Percentiles rank a stretch among this genome's conserved stretches.
Evolutionary conservation across 257 asterid genomes (phyloP).

Genomic region (Solanum rostratum): DNA sequence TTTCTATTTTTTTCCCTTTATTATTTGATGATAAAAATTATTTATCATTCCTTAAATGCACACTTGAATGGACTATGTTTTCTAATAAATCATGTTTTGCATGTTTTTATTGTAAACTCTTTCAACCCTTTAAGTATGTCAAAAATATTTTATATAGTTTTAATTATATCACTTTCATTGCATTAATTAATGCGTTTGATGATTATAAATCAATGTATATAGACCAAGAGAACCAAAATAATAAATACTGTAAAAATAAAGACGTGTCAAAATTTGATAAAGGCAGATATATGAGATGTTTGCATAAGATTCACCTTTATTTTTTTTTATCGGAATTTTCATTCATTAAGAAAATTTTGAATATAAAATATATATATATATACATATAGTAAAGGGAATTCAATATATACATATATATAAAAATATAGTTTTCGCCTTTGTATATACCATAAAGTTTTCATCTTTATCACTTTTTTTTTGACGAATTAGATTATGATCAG

Average conservation of each 20-base stretch:
- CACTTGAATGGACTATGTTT: not conserved
- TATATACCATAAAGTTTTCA: too few relatives aligned
- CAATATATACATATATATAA: too few relatives aligned
- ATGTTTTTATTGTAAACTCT: not conserved
- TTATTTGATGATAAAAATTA: too few relatives aligned
- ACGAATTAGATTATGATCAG: too few relatives aligned
- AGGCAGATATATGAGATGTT: not conserved
- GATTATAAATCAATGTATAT: not conserved
- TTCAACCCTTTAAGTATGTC: not conserved
- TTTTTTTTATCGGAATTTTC: too few relatives aligned
- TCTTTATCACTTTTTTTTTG: too few relatives aligned
- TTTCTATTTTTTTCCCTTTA: too few relatives aligned
- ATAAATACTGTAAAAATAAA: not conserved
- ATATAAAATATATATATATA: too few relatives aligned
- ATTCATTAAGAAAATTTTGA: too few relatives aligned
- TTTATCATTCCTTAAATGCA: not conserved
- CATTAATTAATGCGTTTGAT: not conserved
- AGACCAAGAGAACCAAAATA: not conserved
- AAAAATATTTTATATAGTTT: not conserved
- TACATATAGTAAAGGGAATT: too few relatives aligned
- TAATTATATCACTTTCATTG: not conserved
- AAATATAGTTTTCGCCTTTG: too few relatives aligned
- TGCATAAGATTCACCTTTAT: not conserved
- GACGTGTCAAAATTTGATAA: not conserved
- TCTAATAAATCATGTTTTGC: not conserved